phyloP scores from a whole-genome alignment of 305 asterid genomes.

The Salvia sclarea region DNA sequence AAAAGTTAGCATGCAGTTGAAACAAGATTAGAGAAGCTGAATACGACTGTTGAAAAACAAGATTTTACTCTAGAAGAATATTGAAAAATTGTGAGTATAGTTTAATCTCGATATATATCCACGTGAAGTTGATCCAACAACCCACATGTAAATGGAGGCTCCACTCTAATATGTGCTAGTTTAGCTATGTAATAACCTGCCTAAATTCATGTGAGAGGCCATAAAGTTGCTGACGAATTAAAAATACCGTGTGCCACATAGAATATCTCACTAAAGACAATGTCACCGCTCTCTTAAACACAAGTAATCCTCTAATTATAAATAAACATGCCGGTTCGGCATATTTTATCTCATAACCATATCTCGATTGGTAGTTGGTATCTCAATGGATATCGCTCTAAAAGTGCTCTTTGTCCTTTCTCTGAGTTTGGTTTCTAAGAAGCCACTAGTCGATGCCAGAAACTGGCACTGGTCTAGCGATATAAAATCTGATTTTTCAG shows the following conservation, averaged over 20 bases:
- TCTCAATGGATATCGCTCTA: slow-evolving; percentile 47
- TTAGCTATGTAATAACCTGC: slow-evolving; percentile 24
- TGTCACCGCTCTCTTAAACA: slow-evolving; percentile 26
- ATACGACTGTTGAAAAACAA: slow-evolving; percentile 25
- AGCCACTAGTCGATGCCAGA: slow-evolving; percentile 50
- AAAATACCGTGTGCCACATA: slow-evolving; percentile 40
- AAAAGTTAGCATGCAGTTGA: slow-evolving; percentile 19
- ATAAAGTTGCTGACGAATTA: slow-evolving; percentile 34
- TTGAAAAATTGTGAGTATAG: slow-evolving; percentile 7
- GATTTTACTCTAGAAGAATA: slow-evolving; percentile 19
- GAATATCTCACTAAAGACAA: slow-evolving; percentile 40
- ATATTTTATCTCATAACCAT: slow-evolving; percentile 35
- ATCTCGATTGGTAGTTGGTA: slow-evolving; percentile 32
- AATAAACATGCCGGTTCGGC: slow-evolving; percentile 44
- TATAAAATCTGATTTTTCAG: slow-evolving; percentile 33
- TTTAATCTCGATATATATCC: slow-evolving; percentile 27
- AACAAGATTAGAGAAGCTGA: slow-evolving; percentile 26
- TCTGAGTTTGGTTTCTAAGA: slow-evolving; percentile 35
- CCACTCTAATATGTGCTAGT: slow-evolving; percentile 40
- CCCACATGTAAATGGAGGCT: slow-evolving; percentile 48
- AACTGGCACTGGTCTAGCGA: slow-evolving; percentile 41
- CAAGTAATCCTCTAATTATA: slow-evolving; percentile 42
- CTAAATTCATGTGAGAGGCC: slow-evolving; percentile 32
- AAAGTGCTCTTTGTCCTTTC: slow-evolving; percentile 38
- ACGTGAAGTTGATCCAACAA: slow-evolving; percentile 56